Percentiles rank a stretch among this genome's conserved stretches.
These are phyloP conservation scores for Coccomyxa sp. DNA, from an alignment of 139 green algal species.

Conservation along the genomic window DNA sequence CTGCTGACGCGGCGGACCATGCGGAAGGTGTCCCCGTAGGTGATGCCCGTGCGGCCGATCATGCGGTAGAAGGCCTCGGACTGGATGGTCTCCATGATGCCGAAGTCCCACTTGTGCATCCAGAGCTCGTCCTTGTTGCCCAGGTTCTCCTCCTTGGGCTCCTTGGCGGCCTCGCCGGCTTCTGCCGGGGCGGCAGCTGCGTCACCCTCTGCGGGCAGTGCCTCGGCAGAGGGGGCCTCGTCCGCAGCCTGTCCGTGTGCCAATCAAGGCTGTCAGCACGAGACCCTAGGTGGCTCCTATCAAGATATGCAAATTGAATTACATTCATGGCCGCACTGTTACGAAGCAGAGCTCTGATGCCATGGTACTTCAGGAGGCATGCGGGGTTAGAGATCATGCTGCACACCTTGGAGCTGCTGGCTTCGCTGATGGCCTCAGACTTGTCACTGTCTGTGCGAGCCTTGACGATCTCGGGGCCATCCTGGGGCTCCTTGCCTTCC, in stretches of 20 bases:
- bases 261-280: too few species aligned
- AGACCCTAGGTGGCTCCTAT: too few species aligned
- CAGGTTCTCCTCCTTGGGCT: background rate
- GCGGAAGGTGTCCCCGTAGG: conserved; percentile 1
- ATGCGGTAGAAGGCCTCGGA: background rate
- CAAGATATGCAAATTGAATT: too few species aligned
- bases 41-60: conserved; percentile 5
- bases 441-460: too few species aligned
- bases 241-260: background rate
- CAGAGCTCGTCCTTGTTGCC: conserved; percentile 6
- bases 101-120: background rate
- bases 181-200: background rate
- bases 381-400: too few species aligned
- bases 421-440: too few species aligned
- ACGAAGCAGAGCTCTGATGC: too few species aligned
- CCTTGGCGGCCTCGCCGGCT: background rate
- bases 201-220: background rate
- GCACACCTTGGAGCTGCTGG: too few species aligned
- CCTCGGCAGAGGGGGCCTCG: background rate
- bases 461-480: too few species aligned
- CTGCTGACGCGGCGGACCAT: background rate
- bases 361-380: too few species aligned
- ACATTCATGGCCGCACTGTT: too few species aligned
- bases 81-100: background rate
- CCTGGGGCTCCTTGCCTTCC: too few species aligned